A percentile compares a stretch with the other conserved stretches of the same genome.
Evolutionary conservation across 2,329 filamentous ascomycete species (phyloP).

Genomic region (Cercospora citrullina): DNA sequence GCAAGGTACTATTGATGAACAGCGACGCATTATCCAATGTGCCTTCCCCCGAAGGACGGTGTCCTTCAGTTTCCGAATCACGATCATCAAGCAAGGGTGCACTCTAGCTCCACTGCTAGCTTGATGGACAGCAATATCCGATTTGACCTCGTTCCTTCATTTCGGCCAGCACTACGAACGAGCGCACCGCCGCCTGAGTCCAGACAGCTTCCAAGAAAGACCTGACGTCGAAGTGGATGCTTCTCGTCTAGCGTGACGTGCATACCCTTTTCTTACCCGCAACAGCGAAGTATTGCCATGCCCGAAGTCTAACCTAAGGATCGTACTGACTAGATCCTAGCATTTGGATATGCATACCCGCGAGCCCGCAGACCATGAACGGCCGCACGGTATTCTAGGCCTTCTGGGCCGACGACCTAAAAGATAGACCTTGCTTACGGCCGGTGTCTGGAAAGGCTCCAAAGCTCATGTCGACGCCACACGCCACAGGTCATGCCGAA

Average conservation of each 20-base stretch:
- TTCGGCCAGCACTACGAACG: neutral
- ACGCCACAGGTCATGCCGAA: neutral
- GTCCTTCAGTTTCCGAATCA: neutral
- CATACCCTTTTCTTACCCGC: neutral
- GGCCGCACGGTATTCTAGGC: neutral
- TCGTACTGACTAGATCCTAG: neutral
- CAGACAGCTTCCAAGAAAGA: constrained; percentile 3
- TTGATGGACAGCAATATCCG: neutral
- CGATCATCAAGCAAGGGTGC: neutral
- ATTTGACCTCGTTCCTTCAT: neutral
- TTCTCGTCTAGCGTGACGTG: neutral
- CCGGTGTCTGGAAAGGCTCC: neutral
- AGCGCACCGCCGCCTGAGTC: neutral
- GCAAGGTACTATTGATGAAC: neutral
- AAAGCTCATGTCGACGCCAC: neutral
- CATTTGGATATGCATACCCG: constrained; percentile 11
- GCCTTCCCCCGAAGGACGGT: neutral
- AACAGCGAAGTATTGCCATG: constrained; percentile 1
- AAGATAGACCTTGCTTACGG: constrained; percentile 1
- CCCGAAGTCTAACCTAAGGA: constrained; percentile 7
- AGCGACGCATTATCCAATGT: neutral
- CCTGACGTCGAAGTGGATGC: constrained; percentile 8
- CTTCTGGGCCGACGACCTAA: constrained; percentile 6
- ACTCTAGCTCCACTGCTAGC: neutral
- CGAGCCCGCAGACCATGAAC: neutral